Base-by-base conservation (phyloP, 164 flowering plant genomes). In the Liriodendron chinense region DNA sequence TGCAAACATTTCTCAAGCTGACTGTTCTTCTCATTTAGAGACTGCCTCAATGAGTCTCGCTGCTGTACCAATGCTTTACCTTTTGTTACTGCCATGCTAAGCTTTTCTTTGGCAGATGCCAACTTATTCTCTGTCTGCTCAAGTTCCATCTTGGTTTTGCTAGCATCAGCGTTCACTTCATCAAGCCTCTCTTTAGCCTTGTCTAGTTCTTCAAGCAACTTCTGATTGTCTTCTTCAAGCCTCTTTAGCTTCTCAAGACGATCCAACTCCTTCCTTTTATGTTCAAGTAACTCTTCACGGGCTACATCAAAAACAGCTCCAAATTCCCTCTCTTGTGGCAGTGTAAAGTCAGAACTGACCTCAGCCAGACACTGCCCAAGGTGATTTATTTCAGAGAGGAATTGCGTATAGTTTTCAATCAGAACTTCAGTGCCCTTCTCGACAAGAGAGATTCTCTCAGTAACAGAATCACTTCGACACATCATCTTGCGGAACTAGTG, bases 61-160 rank as follows among this genome's bases (percentile, higher is more conserved):
- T 94, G 94, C 83, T 96, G 99, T 76, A 96, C 96, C 85, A 96
- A 85, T 53, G 93, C 92, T 84, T 96, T 96, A 23, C 99, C 99
- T 83, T 94, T 96, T 68, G 96, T 89, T 76, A 96, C 99, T 76
- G 99, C 98, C 91, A 96, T 78, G 78, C 88, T 86, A 72, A 96
- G 96, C 87, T 96, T 96, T 81, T 96, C 98, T 85, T 86, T 96
- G 50, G 85, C 79, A 77, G 83, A 89, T 72, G 83, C 83, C 85
- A 76, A 84, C 78, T 81, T 87, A 24, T 50, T 79, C 85, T 83
- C 94, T 77, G 94, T 92, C 80, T 92, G 96, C 81, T 92, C 97
- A 80, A 92, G 90, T 70, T 93, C 99, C 25, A 61, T 77, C 74
- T 80, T 88, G 22, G 78, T 68, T 76, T 86, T 86, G 34, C 70